Evolutionary conservation across 768 basidiomycete species (phyloP).

Genomic region (Roridomyces roridus): DNA sequence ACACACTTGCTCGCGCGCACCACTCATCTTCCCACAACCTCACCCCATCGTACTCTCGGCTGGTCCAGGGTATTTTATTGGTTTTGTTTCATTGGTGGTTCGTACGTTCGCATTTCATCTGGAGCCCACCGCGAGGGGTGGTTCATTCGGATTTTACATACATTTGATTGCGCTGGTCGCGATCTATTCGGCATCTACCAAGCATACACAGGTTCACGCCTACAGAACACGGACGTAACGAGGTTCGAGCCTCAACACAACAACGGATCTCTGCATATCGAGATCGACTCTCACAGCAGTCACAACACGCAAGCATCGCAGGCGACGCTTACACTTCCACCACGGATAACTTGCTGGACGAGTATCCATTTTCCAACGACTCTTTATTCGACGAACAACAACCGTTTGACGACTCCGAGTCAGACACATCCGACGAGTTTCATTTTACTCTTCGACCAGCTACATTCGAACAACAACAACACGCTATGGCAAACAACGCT

Average conservation of each 20-base stretch:
- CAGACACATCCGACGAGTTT: slow-evolving; percentile 5
- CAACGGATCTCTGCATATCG: too few relatives aligned
- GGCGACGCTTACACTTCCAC: slow-evolving; percentile 8
- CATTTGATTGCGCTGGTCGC: slow-evolving; percentile 4
- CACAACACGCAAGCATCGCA: neutral
- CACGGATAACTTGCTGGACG: slow-evolving; percentile 2
- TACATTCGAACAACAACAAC: neutral
- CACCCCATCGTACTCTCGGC: too few relatives aligned
- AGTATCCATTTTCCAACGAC: neutral
- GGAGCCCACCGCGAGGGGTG: slow-evolving; percentile 22
- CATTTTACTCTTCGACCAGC: neutral
- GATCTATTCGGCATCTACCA: neutral
- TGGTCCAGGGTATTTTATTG: too few relatives aligned
- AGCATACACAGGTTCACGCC: neutral
- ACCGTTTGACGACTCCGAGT: too few relatives aligned
- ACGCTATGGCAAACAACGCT: neutral
- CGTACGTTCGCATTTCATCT: slow-evolving; percentile 15
- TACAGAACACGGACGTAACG: neutral
- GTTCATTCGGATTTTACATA: slow-evolving; percentile 15
- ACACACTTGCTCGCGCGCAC: too few relatives aligned
- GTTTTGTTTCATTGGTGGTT: too few relatives aligned
- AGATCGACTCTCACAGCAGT: neutral
- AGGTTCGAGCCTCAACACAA: too few relatives aligned
- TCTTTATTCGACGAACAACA: slow-evolving; percentile 3
- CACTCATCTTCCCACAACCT: too few relatives aligned